A percentile compares a stretch with the other conserved stretches of the same genome.
Conservation (phyloP, 2,329 filamentous ascomycete species). For the Cucurbitaria berberidis region DNA sequence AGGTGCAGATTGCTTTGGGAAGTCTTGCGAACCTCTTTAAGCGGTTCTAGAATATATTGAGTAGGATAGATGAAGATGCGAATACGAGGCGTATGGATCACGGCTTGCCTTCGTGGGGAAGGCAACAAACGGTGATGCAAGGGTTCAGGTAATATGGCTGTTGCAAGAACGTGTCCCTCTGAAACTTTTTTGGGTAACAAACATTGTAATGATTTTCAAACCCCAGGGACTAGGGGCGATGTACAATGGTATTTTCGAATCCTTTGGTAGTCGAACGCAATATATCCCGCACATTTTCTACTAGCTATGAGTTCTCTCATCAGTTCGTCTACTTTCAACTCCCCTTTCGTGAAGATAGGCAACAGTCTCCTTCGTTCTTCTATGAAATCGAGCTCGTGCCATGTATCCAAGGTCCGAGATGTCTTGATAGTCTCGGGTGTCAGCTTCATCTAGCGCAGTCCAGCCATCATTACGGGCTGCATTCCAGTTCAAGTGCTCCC, state of each 20-base stretch:
- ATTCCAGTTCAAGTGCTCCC: neutral
- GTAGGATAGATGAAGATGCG: too few species aligned
- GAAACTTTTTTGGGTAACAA: neutral
- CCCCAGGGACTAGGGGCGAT: too few species aligned
- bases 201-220: too few species aligned
- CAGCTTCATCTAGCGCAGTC: neutral
- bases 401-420: neutral
- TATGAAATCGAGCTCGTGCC: neutral
- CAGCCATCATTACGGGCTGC: neutral
- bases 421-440: neutral
- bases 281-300: neutral
- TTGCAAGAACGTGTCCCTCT: neutral
- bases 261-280: neutral
- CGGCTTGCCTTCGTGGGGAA: too few species aligned
- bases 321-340: neutral
- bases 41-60: too few species aligned
- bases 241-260: too few species aligned
- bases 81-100: too few species aligned
- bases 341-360: neutral
- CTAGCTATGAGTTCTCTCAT: neutral
- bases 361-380: neutral
- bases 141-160: neutral
- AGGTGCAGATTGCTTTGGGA: too few species aligned
- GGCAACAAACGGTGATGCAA: neutral
- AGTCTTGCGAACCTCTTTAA: too few species aligned